Conservation (phyloP, 78 protist species). For the Protostelium mycophagum region DNA sequence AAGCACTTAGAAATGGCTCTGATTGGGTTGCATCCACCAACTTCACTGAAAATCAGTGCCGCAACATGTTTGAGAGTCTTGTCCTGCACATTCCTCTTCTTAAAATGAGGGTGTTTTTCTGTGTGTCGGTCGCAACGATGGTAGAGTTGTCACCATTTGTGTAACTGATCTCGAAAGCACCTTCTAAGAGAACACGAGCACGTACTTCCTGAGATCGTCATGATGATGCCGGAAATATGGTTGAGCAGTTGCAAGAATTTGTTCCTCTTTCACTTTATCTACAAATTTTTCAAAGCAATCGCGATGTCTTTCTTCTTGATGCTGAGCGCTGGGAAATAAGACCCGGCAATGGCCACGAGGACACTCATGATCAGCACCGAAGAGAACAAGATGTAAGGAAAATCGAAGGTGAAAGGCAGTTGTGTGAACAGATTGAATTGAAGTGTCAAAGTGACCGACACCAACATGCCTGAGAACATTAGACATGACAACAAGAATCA, state of each 20-base stretch:
- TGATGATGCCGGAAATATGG: too few species aligned
- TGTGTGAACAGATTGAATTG: constrained; percentile 85
- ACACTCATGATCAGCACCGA: constrained; percentile 48
- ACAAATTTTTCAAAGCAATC: background rate
- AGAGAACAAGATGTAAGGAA: constrained; percentile 72
- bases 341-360: constrained; percentile 68
- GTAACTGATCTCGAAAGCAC: constrained; percentile 25
- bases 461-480: constrained; percentile 28
- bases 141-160: constrained; percentile 40
- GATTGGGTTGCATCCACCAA: too few species aligned
- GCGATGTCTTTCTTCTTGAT: background rate
- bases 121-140: constrained; percentile 61
- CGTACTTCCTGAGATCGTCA: background rate
- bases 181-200: constrained; percentile 36
- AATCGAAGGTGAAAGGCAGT: constrained; percentile 77
- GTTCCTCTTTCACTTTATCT: too few species aligned
- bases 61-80: constrained; percentile 25
- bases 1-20: too few species aligned
- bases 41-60: constrained; percentile 24
- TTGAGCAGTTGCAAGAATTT: too few species aligned
- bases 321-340: constrained; percentile 8
- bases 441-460: constrained; percentile 75
- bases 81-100: too few species aligned
- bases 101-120: constrained; percentile 57
- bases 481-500: background rate